phyloP scores from a whole-genome alignment of 768 basidiomycete genomes.

The Chalciporus chontae region DNA sequence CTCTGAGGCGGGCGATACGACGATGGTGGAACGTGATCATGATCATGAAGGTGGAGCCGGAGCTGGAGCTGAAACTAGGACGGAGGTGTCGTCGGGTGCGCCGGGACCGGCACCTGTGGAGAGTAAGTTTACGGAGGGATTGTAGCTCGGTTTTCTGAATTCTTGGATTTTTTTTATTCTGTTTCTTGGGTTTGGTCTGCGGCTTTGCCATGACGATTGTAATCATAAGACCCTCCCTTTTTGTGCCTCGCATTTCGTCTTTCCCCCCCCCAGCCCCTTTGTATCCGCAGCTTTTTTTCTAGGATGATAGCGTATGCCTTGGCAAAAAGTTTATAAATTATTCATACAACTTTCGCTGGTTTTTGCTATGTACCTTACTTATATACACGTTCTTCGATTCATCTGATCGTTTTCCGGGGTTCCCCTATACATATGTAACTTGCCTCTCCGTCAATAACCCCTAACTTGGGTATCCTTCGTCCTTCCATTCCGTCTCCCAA shows the following conservation, averaged over 20 bases:
- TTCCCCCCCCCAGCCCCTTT: no score
- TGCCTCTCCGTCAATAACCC: no score
- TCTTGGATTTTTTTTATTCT: background rate
- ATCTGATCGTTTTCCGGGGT: no score
- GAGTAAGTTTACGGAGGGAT: constrained; percentile 27
- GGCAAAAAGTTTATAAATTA: no score
- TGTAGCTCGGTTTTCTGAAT: constrained; percentile 1
- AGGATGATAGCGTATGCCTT: no score
- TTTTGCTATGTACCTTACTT: no score
- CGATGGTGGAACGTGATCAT: constrained; percentile 9
- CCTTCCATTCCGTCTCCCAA: constrained; percentile 22
- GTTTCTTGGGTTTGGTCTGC: background rate
- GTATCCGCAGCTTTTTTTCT: no score
- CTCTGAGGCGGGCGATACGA: constrained; percentile 5
- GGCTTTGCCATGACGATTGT: background rate
- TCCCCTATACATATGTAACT: no score
- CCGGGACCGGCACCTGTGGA: constrained; percentile 34
- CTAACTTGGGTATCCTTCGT: background rate
- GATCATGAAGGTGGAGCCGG: constrained; percentile 5
- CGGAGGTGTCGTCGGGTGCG: constrained; percentile 12
- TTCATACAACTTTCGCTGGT: no score
- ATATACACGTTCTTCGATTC: no score
- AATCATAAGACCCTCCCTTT: no score
- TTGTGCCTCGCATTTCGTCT: no score
- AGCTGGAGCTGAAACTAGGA: background rate